Evolutionary conservation across 2,329 filamentous ascomycete genomes (phyloP), one percentile per base, ranked within the genome.

Genomic region (Microthyrium microscopicum): DNA sequence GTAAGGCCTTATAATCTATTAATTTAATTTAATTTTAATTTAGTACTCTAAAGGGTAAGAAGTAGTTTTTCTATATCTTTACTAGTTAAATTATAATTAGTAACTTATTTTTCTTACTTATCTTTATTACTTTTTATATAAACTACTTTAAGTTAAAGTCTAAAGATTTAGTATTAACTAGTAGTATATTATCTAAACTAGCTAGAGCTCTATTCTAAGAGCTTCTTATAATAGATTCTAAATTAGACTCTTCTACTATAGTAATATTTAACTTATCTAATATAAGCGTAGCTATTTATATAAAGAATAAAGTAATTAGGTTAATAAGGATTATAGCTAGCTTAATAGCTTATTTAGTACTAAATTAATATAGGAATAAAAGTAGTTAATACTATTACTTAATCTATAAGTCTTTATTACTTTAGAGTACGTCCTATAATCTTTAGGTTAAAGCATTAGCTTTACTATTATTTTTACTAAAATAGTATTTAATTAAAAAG

Each of bases 401-500:
- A n/a, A n/a, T n/a, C n/a, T n/a, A n/a, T n/a, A n/a, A n/a, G n/a
- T n/a, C n/a, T n/a, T n/a, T n/a, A n/a, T n/a, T n/a, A n/a, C n/a
- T n/a, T n/a, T n/a, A n/a, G n/a, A n/a, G n/a, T n/a, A n/a, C n/a
- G 15, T 39, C 32, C 25, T 19, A 16, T 30, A 35, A 31, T 17
- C 37, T 21, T 26, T 37, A 19, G 9, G 39, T 43, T 9, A 43
- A 32, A 18, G 32, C 29, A 29, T 45, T 40, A 5, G 39, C 35
- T 29, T 44, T 45, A 20, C 39, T 19, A 9, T 34, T 41, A 22
- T 40, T 21, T 9, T 33, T 39, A 11, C 43, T 44, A 13, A 37
- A 37, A 12, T 39, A 17, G 37, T 48, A 51, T 19, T 20, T 28
- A 24, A 52, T 48, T 13, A 30, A 36, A 32, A 52, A 52, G 29